Percentiles rank a stretch among this genome's conserved stretches.
Evolutionary conservation across 1,139 yeast genomes (phyloP).

Genomic region (Debaryomyces sp.): DNA sequence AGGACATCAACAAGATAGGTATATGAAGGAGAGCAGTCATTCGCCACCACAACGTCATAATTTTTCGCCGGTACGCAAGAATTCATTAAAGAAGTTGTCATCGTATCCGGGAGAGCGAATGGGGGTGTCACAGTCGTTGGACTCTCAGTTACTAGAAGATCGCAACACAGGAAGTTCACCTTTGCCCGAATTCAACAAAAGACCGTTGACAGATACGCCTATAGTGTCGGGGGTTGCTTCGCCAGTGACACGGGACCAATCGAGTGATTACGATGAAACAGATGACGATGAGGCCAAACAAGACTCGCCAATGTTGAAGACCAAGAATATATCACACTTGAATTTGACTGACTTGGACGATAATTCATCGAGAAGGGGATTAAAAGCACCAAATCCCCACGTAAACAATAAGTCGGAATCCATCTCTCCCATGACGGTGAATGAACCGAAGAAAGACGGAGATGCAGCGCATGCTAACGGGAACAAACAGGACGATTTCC

Average conservation of each 20-base stretch:
- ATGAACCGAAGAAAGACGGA: not conserved
- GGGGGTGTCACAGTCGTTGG: conserved; percentile 30
- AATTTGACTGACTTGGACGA: conserved; percentile 37
- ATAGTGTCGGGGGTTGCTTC: conserved; percentile 57
- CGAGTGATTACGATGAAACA: conserved; percentile 31
- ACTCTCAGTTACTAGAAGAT: conserved; percentile 23
- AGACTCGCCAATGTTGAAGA: conserved; percentile 18
- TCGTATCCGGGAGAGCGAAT: conserved; percentile 24
- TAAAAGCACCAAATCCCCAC: conserved; percentile 11
- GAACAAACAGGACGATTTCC: conserved; percentile 12
- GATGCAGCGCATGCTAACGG: not conserved
- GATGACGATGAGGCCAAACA: conserved; percentile 14
- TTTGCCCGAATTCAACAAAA: conserved; percentile 64
- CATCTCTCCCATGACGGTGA: conserved; percentile 18
- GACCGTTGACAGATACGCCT: conserved; percentile 76
- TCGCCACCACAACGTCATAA: conserved; percentile 8
- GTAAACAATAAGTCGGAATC: conserved; percentile 8
- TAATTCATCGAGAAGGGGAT: not conserved
- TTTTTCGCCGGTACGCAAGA: conserved; percentile 4
- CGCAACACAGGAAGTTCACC: conserved; percentile 17
- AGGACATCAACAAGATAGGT: not conserved
- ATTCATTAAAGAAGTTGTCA: conserved; percentile 13
- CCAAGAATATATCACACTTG: conserved; percentile 47
- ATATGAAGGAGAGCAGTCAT: not conserved
- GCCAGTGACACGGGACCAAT: conserved; percentile 44